Percentiles rank a stretch among this genome's conserved stretches.
Conservation (phyloP, 2,329 filamentous ascomycete genomes). For the Thelonectria blattea region DNA sequence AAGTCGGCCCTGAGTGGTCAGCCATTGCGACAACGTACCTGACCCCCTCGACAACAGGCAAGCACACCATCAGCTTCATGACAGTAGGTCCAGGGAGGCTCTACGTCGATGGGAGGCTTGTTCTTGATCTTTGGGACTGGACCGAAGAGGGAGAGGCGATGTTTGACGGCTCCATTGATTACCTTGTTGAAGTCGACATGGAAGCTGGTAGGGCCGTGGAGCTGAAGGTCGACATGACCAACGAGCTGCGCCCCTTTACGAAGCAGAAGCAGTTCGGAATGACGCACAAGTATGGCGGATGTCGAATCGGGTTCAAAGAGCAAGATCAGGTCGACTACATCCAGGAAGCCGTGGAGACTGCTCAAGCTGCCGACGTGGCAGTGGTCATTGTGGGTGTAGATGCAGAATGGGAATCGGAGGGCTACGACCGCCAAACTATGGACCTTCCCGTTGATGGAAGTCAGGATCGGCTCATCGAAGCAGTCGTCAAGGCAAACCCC, state of each 20-base stretch:
- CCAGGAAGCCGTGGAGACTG: conserved; percentile 68
- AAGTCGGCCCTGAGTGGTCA: conserved; percentile 68
- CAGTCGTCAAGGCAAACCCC: conserved; percentile 67
- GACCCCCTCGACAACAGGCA: conserved; percentile 63
- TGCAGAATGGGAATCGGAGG: conserved; percentile 78
- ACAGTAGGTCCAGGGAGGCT: conserved; percentile 69
- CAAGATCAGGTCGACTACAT: conserved; percentile 66
- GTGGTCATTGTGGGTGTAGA: conserved; percentile 73
- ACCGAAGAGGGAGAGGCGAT: conserved; percentile 72
- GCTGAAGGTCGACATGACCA: conserved; percentile 58
- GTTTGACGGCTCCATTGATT: conserved; percentile 72
- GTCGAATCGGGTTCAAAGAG: conserved; percentile 74
- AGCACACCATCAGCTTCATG: conserved; percentile 71
- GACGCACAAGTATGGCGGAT: conserved; percentile 72
- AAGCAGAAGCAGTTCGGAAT: conserved; percentile 64
- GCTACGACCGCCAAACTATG: conserved; percentile 75
- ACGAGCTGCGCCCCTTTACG: conserved; percentile 65
- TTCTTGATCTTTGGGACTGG: conserved; percentile 73
- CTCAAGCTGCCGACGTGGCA: conserved; percentile 68
- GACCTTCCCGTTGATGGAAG: conserved; percentile 66
- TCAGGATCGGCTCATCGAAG: conserved; percentile 66
- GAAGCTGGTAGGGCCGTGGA: conserved; percentile 65
- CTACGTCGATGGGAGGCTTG: conserved; percentile 63
- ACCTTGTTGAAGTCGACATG: conserved; percentile 65
- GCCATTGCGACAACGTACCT: conserved; percentile 66